phyloP scores from a whole-genome alignment of 768 basidiomycete species.

The Boletellus ananas region DNA sequence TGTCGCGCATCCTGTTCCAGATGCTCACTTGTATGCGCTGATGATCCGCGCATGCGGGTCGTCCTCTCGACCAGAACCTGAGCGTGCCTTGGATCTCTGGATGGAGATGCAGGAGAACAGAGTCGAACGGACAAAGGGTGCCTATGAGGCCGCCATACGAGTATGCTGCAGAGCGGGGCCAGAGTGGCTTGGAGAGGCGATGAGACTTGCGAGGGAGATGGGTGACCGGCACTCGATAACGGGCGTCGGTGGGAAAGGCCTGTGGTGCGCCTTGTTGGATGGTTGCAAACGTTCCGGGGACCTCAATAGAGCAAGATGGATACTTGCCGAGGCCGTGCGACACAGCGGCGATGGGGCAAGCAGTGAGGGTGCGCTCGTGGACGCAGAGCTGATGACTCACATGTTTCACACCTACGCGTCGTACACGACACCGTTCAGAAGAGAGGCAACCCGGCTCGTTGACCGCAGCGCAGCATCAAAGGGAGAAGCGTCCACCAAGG shows the following conservation, averaged over 20 bases:
- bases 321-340: slow-evolving; percentile 72
- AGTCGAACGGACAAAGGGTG: slow-evolving; percentile 57
- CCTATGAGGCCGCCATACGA: slow-evolving; percentile 81
- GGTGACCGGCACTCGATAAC: slow-evolving; percentile 55
- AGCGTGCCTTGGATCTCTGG: slow-evolving; percentile 90
- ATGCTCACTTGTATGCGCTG: slow-evolving; percentile 63
- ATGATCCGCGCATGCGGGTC: slow-evolving; percentile 88
- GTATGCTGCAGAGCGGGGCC: slow-evolving; percentile 72
- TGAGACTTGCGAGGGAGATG: slow-evolving; percentile 86
- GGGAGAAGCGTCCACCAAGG: slow-evolving; percentile 1
- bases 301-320: slow-evolving; percentile 79
- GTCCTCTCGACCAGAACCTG: slow-evolving; percentile 66
- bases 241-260: slow-evolving; percentile 41
- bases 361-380: slow-evolving; percentile 35
- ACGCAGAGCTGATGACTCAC: slow-evolving; percentile 75
- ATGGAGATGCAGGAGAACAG: slow-evolving; percentile 84
- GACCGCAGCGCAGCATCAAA: slow-evolving; percentile 12
- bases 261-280: slow-evolving; percentile 84
- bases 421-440: slow-evolving; percentile 67
- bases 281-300: slow-evolving; percentile 88
- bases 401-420: slow-evolving; percentile 86
- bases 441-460: slow-evolving; percentile 45
- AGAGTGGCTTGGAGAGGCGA: slow-evolving; percentile 73
- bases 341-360: slow-evolving; percentile 17
- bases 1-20: slow-evolving; percentile 82